Conservation (phyloP, 179 eudicot genomes). For the Carnegiea gigantea region DNA sequence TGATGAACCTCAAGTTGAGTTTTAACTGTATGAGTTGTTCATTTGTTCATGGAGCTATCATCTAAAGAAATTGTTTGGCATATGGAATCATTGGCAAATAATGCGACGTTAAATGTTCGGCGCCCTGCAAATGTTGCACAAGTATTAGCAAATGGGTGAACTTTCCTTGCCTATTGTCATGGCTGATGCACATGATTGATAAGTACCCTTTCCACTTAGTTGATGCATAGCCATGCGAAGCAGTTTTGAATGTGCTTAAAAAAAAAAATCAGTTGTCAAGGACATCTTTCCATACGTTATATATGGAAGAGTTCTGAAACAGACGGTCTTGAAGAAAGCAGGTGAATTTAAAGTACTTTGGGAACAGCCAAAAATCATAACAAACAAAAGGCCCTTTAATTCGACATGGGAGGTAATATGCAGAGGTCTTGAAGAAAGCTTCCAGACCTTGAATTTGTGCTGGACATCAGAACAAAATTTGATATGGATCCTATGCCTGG, state of each 20-base stretch:
- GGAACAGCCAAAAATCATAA: not conserved
- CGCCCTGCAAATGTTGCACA: not conserved
- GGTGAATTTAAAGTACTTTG: not conserved
- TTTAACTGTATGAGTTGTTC: not conserved
- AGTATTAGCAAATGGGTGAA: not conserved
- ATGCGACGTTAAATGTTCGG: not conserved
- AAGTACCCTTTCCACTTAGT: not conserved
- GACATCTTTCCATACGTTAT: not conserved
- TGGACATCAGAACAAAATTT: not conserved
- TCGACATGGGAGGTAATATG: not conserved
- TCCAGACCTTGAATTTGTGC: not conserved
- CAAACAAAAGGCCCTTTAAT: not conserved
- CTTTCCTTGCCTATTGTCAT: not conserved
- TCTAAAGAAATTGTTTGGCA: not conserved
- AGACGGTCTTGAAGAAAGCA: not conserved
- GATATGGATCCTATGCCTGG: not conserved
- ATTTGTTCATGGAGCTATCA: not conserved
- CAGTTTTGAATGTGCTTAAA: not conserved
- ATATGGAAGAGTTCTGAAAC: not conserved
- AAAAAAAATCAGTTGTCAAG: not conserved
- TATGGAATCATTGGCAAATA: not conserved
- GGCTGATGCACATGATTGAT: not conserved
- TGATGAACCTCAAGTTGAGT: not conserved
- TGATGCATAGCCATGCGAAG: not conserved
- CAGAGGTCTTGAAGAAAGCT: not conserved